Conservation (phyloP, 2,329 filamentous ascomycete species). For the Cytospora paraplurivora region DNA sequence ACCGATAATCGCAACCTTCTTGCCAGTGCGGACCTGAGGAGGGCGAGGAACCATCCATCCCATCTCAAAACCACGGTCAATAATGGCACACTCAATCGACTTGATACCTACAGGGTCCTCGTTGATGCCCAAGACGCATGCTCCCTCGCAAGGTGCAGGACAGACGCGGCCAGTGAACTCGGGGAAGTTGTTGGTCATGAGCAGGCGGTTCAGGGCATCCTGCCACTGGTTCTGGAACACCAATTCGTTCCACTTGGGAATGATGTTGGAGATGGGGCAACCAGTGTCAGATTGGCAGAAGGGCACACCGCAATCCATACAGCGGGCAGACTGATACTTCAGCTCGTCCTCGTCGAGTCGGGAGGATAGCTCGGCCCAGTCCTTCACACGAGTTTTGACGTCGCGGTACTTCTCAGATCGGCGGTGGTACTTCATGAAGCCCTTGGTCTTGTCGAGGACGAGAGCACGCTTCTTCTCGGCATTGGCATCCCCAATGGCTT, state of each 20-base stretch:
- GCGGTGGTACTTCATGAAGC: slow-evolving; percentile 96
- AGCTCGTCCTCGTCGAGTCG: slow-evolving; percentile 91
- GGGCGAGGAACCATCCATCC: slow-evolving; percentile 92
- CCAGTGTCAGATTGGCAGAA: slow-evolving; percentile 97
- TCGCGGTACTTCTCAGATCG: slow-evolving; percentile 91
- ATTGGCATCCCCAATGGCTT: slow-evolving; percentile 81
- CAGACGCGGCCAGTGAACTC: slow-evolving; percentile 98
- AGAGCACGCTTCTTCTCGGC: slow-evolving; percentile 89
- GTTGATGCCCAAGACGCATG: slow-evolving; percentile 94
- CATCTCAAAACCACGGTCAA: slow-evolving; percentile 96
- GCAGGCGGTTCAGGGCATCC: slow-evolving; percentile 84
- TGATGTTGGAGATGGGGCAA: slow-evolving; percentile 96
- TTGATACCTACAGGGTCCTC: slow-evolving; percentile 98
- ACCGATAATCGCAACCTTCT: slow-evolving; percentile 85
- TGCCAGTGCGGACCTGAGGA: slow-evolving; percentile 80
- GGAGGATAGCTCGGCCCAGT: slow-evolving; percentile 89
- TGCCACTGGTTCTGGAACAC: slow-evolving; percentile 79
- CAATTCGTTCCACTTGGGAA: slow-evolving; percentile 93
- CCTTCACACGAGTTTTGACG: slow-evolving; percentile 79
- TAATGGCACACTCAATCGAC: slow-evolving; percentile 96
- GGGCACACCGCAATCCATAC: slow-evolving; percentile 98
- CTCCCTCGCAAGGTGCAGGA: slow-evolving; percentile 93
- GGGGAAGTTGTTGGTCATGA: slow-evolving; percentile 98
- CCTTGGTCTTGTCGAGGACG: slow-evolving; percentile 94
- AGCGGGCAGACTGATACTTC: slow-evolving; percentile 94